Base-by-base conservation (phyloP, 2,329 filamentous ascomycete genomes). In the Venturia pyrina region DNA sequence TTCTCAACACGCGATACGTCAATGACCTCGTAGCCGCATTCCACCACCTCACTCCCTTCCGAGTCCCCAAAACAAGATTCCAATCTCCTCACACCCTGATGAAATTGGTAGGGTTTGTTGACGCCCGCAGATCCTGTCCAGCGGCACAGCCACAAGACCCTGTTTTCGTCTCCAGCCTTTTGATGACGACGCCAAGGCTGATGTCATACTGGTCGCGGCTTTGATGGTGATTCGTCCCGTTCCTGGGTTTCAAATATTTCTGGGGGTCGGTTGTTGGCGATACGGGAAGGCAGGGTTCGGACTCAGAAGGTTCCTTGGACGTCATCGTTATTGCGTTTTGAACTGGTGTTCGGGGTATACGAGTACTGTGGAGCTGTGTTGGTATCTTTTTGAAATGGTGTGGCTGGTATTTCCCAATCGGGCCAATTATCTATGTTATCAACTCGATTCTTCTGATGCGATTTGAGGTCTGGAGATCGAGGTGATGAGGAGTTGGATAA, bases 41-140 rank as follows among this genome's bases (percentile, higher is more conserved):
- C 28, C 3, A 8, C 2, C n/a, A n/a, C n/a, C n/a, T n/a, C n/a
- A n/a, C n/a, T n/a, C n/a, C n/a, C n/a, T n/a, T n/a, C n/a, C n/a
- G n/a, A n/a, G n/a, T n/a, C n/a, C n/a, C n/a, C 34, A 57, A 57
- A 57, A 57, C 53, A 57, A 57, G 53, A 57, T 59, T 37, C 32
- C 53, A 37, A 59, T 21, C 15, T 2, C 15, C 32, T 1, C 19
- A n/a, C 1, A 59, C 28, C 32, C 17, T n/a, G 32, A n/a, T n/a
- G 32, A n/a, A 59, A 59, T 37, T 3, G 53, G 50, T 57, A 11
- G 4, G 4, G 28, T 28, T 2, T 40, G 28, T 59, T 37, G 53
- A 59, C 32, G 32, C 53, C 28, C 53, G 53, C 19, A 13, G 53
- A 59, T 40, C 53, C 8, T 28, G n/a, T 17, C 32, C 32, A n/a